These are phyloP conservation scores for Claviceps digitariae DNA, from an alignment of 2,329 filamentous ascomycete genomes.

Conservation along the genomic window DNA sequence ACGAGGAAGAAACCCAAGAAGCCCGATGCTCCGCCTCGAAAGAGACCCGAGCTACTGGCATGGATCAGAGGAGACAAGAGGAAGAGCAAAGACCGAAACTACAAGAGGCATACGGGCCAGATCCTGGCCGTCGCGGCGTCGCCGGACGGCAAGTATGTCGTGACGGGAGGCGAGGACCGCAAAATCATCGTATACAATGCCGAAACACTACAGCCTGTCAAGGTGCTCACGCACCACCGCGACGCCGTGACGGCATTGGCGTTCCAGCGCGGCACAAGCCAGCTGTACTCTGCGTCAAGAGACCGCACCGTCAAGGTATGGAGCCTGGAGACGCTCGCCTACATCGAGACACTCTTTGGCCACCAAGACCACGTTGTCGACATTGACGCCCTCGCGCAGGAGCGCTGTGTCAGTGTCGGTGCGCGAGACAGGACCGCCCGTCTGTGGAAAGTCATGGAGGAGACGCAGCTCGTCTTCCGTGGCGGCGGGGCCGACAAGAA, in stretches of 20 bases:
- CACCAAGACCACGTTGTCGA: constrained; percentile 86
- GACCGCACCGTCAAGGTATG: constrained; percentile 94
- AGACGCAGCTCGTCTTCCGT: constrained; percentile 89
- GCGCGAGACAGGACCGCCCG: constrained; percentile 82
- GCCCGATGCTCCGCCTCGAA: constrained; percentile 42
- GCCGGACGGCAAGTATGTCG: constrained; percentile 78
- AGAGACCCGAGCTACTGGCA: constrained; percentile 47
- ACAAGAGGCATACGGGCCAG: constrained; percentile 62
- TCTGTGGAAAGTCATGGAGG: constrained; percentile 91
- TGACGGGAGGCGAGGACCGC: constrained; percentile 75
- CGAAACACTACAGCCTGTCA: constrained; percentile 60
- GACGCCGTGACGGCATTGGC: constrained; percentile 74
- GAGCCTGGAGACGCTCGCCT: constrained; percentile 83
- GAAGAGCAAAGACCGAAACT: constrained; percentile 49
- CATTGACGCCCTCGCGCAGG: constrained; percentile 68
- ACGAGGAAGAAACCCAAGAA: constrained; percentile 46
- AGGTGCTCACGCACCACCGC: constrained; percentile 82
- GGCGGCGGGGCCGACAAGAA: constrained; percentile 57
- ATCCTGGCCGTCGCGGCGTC: constrained; percentile 81
- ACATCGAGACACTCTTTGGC: constrained; percentile 90
- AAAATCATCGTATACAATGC: constrained; percentile 84
- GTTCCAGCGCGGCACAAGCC: constrained; percentile 79
- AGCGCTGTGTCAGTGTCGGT: constrained; percentile 83
- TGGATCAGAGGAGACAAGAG: constrained; percentile 49
- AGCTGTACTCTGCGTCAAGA: constrained; percentile 80